Evolutionary conservation across 352 stramenopile species (phyloP).

Genomic region (Globisporangium radiosum): DNA sequence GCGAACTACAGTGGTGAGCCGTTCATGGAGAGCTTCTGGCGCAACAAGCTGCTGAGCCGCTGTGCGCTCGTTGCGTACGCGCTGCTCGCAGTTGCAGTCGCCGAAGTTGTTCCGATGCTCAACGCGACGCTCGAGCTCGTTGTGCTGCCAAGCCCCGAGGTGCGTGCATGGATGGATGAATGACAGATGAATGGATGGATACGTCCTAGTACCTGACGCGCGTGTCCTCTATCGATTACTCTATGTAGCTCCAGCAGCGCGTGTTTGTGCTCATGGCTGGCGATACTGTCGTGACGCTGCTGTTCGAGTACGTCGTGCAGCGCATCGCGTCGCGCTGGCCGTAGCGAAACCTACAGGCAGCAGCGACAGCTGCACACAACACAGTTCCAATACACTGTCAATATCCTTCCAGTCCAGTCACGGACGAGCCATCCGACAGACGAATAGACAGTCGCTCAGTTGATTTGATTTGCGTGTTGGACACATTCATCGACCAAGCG

Average conservation of each 20-base stretch:
- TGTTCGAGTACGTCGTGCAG: slow-evolving; percentile 31
- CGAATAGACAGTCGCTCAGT: too few species aligned
- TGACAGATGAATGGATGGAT: not conserved
- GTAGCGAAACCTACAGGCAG: not conserved
- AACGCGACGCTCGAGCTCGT: slow-evolving; percentile 37
- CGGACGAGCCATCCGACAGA: too few species aligned
- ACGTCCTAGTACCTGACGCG: not conserved
- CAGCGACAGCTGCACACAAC: not conserved
- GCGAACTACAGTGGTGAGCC: slow-evolving; percentile 44
- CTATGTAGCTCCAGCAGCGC: slow-evolving; percentile 26
- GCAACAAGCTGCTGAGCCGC: slow-evolving; percentile 28
- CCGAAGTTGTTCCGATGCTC: slow-evolving; percentile 24
- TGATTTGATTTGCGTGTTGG: too few species aligned
- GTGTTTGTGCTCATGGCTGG: slow-evolving; percentile 48
- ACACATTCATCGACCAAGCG: too few species aligned
- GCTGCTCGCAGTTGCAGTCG: slow-evolving; percentile 19
- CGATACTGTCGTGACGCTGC: slow-evolving; percentile 43
- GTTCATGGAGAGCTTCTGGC: slow-evolving; percentile 50
- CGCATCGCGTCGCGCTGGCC: slow-evolving; percentile 7
- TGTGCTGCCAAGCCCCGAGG: slow-evolving; percentile 26
- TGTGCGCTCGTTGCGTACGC: slow-evolving; percentile 25
- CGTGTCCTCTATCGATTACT: slow-evolving; percentile 3
- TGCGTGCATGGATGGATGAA: slow-evolving; percentile 18
- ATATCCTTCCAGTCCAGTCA: too few species aligned
- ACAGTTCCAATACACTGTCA: too few species aligned